A percentile compares a stretch with the other conserved stretches of the same genome.
phyloP scores from a whole-genome alignment of 495 filamentous ascomycete genomes.

The Chaetomium tenue region DNA sequence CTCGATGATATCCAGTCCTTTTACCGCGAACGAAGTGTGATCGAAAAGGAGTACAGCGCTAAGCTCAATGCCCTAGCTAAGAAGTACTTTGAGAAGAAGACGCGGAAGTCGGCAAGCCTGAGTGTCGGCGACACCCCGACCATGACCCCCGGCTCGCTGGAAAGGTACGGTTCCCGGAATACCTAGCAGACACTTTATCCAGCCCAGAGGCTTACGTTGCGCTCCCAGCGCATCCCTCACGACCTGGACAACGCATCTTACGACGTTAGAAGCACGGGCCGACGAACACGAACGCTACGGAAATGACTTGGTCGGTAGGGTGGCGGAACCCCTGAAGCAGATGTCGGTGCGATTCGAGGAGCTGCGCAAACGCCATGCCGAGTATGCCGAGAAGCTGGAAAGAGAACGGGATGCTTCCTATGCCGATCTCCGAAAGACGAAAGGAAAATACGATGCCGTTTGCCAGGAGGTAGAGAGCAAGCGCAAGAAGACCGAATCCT shows the following conservation, averaged over 20 bases:
- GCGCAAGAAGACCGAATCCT: slow-evolving; percentile 88
- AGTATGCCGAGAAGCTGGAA: slow-evolving; percentile 84
- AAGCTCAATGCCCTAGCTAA: slow-evolving; percentile 85
- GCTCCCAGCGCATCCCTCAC: slow-evolving; percentile 75
- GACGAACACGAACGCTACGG: slow-evolving; percentile 84
- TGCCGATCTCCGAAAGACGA: slow-evolving; percentile 82
- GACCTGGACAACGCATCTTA: slow-evolving; percentile 93
- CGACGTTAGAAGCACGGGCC: slow-evolving; percentile 81
- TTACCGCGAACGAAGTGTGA: slow-evolving; percentile 87
- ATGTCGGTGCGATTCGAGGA: slow-evolving; percentile 79
- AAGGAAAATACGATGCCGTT: slow-evolving; percentile 85
- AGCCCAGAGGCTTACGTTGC: background rate
- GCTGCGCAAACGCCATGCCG: slow-evolving; percentile 83
- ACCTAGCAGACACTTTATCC: background rate
- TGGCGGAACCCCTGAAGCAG: slow-evolving; percentile 81
- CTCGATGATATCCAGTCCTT: slow-evolving; percentile 96
- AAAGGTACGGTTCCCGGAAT: slow-evolving; percentile 57
- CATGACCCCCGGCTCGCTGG: slow-evolving; percentile 92
- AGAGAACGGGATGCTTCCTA: slow-evolving; percentile 82
- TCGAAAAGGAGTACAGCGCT: slow-evolving; percentile 93
- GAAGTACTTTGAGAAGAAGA: slow-evolving; percentile 96
- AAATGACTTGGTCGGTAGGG: slow-evolving; percentile 66
- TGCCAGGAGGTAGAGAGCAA: slow-evolving; percentile 93
- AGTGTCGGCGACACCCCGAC: slow-evolving; percentile 92
- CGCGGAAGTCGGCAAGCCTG: slow-evolving; percentile 79